phyloP scores from a whole-genome alignment of 2,329 filamentous ascomycete species.

The Aspergillus ruber region DNA sequence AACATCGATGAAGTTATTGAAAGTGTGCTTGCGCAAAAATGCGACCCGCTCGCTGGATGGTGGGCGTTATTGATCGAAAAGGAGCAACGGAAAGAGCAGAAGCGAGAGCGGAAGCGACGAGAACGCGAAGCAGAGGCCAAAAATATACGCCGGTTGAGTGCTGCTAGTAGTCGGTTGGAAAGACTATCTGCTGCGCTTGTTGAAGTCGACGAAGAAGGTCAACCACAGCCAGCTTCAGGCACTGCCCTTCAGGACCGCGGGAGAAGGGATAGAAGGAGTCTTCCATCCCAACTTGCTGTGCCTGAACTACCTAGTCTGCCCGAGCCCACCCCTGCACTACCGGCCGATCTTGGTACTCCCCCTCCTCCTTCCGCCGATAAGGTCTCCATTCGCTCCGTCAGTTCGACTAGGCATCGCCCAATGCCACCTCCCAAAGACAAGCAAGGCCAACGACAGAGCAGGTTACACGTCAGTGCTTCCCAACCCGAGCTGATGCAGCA shows the following conservation, averaged over 20 bases:
- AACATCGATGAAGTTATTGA: slow-evolving; percentile 93
- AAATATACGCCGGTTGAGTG: slow-evolving; percentile 74
- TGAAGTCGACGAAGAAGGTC: slow-evolving; percentile 72
- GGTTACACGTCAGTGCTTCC: slow-evolving; percentile 73
- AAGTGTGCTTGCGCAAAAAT: slow-evolving; percentile 82
- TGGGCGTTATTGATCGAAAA: slow-evolving; percentile 94
- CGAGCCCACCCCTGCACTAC: slow-evolving; percentile 45
- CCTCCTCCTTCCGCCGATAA: slow-evolving; percentile 69
- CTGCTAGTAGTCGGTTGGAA: slow-evolving; percentile 80
- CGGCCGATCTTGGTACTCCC: slow-evolving; percentile 38
- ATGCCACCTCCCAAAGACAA: slow-evolving; percentile 83
- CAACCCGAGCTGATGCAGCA: slow-evolving; percentile 56
- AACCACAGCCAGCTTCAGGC: slow-evolving; percentile 34
- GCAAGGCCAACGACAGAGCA: slow-evolving; percentile 71
- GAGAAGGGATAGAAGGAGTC: slow-evolving; percentile 68
- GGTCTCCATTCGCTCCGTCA: slow-evolving; percentile 61
- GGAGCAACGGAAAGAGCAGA: slow-evolving; percentile 76
- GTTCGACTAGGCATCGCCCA: slow-evolving; percentile 70
- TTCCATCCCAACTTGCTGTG: slow-evolving; percentile 55
- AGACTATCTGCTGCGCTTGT: slow-evolving; percentile 69
- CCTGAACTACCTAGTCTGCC: slow-evolving; percentile 72
- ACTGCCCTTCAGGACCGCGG: slow-evolving; percentile 65
- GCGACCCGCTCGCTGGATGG: slow-evolving; percentile 88
- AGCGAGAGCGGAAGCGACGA: slow-evolving; percentile 73
- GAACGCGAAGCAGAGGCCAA: slow-evolving; percentile 78